Evolutionary conservation across 192 early-diverging fungal genomes (phyloP), one percentile per base, ranked within the genome.

Genomic region (Coemansia sp.): DNA sequence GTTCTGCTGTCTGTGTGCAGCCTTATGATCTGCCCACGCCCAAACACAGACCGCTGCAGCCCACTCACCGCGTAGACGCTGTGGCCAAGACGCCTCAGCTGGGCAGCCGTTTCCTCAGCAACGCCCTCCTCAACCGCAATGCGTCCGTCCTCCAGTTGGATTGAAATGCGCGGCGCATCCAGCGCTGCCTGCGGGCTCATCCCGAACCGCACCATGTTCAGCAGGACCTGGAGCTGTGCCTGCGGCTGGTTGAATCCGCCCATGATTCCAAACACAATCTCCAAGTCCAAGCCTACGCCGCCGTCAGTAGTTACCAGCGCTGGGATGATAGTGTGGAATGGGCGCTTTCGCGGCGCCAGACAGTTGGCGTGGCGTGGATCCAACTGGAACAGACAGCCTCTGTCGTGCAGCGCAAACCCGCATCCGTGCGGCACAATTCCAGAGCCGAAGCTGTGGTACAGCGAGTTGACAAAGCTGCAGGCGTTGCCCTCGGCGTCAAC

Each of bases 231-330:
- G 4, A 92, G 69, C 49, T 94, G 91, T n/a, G 91, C 92, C 75
- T 94, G 92, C 18, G 92, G 92, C 74, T 94, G 92, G 85, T 89
- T 90, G 71, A 85, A 90, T 6, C 85, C 89, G 48, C 92, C 92
- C 91, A 94, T 92, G 52, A 85, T 80, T 19, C 77, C 81, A 23
- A 64, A 72, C 38, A 61, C 50, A 23, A 69, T 72, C 32, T 32
- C 32, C 32, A 32, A 32, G 32, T 32, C 32, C 32, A 32, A 0
- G 38, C 62, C 58, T 13, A 76, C 52, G 9, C 68, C 71, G 58
- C 61, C 43, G 23, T 39, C 64, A 41, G 40, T 48, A 3, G 88
- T 91, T 19, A 86, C 84, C 85, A 91, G 87, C 19, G 86, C 86
- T 4, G 88, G 89, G 48, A 93, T 90, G 53, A 93, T 92, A 6